Conservation (phyloP, 1,284 basidiomycete species). For the Pseudomicrostroma phylloplanum region DNA sequence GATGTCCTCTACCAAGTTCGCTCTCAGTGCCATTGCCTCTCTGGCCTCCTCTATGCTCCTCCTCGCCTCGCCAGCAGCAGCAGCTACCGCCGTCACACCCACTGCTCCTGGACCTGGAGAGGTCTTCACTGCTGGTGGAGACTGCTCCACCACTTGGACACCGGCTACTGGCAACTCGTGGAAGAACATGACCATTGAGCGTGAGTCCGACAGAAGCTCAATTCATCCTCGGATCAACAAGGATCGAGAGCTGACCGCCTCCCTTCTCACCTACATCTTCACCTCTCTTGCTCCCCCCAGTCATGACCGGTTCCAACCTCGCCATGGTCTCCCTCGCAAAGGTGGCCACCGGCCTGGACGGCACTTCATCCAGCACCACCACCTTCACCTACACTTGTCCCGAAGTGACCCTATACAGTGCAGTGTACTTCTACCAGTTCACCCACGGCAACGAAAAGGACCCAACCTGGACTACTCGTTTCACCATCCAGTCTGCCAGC, state of each 20-base stretch:
- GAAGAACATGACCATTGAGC: slow-evolving; percentile 14
- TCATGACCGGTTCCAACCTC: slow-evolving; percentile 71
- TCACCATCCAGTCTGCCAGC: slow-evolving; percentile 63
- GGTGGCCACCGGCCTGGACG: slow-evolving; percentile 61
- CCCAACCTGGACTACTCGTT: slow-evolving; percentile 70
- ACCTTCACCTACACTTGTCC: slow-evolving; percentile 65
- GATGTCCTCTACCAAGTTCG: too few relatives aligned
- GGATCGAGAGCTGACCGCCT: background rate
- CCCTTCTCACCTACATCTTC: background rate
- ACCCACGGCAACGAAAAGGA: slow-evolving; percentile 35
- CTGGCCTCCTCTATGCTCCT: background rate
- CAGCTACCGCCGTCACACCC: background rate
- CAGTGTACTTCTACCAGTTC: slow-evolving; percentile 45
- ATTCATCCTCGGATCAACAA: too few relatives aligned
- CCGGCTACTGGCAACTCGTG: slow-evolving; percentile 9
- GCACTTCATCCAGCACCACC: slow-evolving; percentile 54
- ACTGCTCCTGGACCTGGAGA: slow-evolving; percentile 34
- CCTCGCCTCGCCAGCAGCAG: background rate
- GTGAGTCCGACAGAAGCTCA: slow-evolving; percentile 4
- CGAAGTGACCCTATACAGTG: slow-evolving; percentile 59
- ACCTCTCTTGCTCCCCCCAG: background rate
- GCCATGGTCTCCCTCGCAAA: slow-evolving; percentile 66
- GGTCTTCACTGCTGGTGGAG: slow-evolving; percentile 30
- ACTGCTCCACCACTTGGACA: slow-evolving; percentile 12
- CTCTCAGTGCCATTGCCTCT: background rate